Evolutionary conservation across 495 filamentous ascomycete species (phyloP).

Genomic region (Melanomma pulvis-pyrius): DNA sequence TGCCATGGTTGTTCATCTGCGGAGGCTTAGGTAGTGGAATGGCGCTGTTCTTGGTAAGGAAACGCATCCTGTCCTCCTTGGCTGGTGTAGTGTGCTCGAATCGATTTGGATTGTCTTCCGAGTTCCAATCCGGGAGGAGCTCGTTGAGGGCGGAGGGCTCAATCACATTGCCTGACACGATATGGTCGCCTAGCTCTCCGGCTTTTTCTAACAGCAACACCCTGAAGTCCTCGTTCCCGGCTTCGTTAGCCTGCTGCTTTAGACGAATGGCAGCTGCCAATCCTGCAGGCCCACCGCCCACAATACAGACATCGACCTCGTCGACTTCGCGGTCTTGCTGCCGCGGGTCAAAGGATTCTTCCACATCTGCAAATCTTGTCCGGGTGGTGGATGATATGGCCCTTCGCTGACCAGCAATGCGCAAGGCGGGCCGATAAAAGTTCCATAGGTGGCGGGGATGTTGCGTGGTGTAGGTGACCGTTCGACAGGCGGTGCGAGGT

Average conservation of each 20-base stretch:
- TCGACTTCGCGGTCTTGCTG: conserved; percentile 84
- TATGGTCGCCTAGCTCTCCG: conserved; percentile 91
- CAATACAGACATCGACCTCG: conserved; percentile 93
- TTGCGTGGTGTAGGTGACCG: conserved; percentile 1
- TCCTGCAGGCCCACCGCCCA: conserved; percentile 92
- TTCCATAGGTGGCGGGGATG: neutral
- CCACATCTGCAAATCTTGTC: conserved; percentile 53
- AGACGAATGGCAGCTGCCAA: conserved; percentile 90
- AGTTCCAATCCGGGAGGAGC: conserved; percentile 90
- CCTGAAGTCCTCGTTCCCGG: conserved; percentile 94
- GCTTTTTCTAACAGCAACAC: conserved; percentile 94
- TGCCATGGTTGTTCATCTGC: conserved; percentile 98
- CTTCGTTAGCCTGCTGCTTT: conserved; percentile 93
- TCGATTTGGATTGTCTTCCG: conserved; percentile 78
- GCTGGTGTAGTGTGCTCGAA: conserved; percentile 86
- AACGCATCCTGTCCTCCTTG: conserved; percentile 84
- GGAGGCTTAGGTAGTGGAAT: conserved; percentile 85
- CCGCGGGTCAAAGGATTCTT: conserved; percentile 71
- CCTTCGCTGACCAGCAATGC: conserved; percentile 37
- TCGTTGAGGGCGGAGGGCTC: conserved; percentile 88
- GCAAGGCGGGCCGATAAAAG: conserved; percentile 27
- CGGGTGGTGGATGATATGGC: conserved; percentile 29
- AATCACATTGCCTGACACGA: conserved; percentile 93
- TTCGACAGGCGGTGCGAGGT: conserved; percentile 2
- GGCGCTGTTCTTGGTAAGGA: conserved; percentile 80